A percentile compares a stretch with the other conserved stretches of the same genome.
phyloP scores from a whole-genome alignment of 345 rosid species.

The Corchorus capsularis region DNA sequence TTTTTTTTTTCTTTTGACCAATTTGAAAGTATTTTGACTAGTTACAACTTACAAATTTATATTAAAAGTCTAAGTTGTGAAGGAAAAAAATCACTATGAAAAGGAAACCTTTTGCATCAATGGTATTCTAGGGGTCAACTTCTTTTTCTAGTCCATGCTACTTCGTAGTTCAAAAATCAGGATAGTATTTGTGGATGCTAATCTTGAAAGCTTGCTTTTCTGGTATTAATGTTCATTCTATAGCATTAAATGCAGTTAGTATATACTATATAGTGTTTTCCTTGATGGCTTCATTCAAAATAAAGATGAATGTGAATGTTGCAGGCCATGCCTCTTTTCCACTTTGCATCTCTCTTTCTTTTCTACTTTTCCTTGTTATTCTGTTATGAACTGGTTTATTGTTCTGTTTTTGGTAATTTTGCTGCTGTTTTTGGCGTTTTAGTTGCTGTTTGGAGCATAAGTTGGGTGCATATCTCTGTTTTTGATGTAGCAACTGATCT shows the following conservation, averaged over 20 bases:
- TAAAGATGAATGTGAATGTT: constrained; percentile 12
- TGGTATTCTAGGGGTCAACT: not conserved
- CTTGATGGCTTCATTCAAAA: not conserved
- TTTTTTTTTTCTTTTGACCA: not conserved
- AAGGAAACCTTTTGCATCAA: constrained; percentile 1
- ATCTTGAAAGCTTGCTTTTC: not conserved
- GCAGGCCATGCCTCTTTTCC: constrained; percentile 91
- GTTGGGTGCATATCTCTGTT: too few relatives aligned
- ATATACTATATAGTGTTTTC: not conserved
- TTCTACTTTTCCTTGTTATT: too few relatives aligned
- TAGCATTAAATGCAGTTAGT: not conserved
- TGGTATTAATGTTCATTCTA: not conserved
- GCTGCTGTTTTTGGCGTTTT: too few relatives aligned
- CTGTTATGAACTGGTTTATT: too few relatives aligned
- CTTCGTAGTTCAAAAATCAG: not conserved
- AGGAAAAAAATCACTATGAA: not conserved
- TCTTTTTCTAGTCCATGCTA: not conserved
- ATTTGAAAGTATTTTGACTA: not conserved
- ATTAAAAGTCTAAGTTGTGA: not conserved
- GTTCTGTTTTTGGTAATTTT: too few relatives aligned
- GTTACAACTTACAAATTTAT: not conserved
- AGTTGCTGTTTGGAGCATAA: too few relatives aligned
- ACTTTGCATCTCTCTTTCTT: too few relatives aligned
- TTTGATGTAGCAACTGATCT: too few relatives aligned
- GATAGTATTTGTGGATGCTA: not conserved